These are phyloP conservation scores for Sarocladium brachiariae DNA, from an alignment of 2,329 filamentous ascomycete species.

Conservation along the genomic window DNA sequence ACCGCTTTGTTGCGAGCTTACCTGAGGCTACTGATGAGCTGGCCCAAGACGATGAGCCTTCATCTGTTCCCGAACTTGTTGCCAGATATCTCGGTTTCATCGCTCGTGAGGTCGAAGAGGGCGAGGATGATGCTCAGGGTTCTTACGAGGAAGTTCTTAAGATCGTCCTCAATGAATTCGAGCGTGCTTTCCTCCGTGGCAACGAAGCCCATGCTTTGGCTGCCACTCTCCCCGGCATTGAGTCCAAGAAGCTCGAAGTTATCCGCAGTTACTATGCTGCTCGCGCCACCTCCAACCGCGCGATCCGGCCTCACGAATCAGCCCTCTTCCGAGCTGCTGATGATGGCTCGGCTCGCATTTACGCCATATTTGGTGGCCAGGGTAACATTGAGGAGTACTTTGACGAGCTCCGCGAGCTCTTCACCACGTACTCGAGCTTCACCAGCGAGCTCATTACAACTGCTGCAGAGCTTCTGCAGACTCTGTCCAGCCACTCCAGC, in stretches of 20 bases:
- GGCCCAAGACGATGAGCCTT: constrained; percentile 98
- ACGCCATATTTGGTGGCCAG: constrained; percentile 93
- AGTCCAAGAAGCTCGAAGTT: constrained; percentile 84
- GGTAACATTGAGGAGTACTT: constrained; percentile 99
- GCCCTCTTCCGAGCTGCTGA: constrained; percentile 83
- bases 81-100: constrained; percentile 90
- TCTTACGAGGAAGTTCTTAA: constrained; percentile 91
- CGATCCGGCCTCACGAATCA: constrained; percentile 88
- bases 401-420: constrained; percentile 88
- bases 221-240: constrained; percentile 79
- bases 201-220: constrained; percentile 95
- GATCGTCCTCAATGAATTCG: constrained; percentile 89
- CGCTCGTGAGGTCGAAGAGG: constrained; percentile 81
- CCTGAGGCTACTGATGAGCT: constrained; percentile 93
- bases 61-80: constrained; percentile 85
- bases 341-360: constrained; percentile 77
- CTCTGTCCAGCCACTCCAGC: constrained; percentile 71
- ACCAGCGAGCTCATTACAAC: constrained; percentile 76
- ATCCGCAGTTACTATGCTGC: constrained; percentile 89
- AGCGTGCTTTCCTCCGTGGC: constrained; percentile 86
- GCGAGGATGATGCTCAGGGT: constrained; percentile 81
- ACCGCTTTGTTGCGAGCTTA: constrained; percentile 77
- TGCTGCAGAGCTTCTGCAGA: constrained; percentile 82
- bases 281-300: constrained; percentile 72
- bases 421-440: constrained; percentile 85